Evolutionary conservation across 257 asterid genomes (phyloP), one percentile per base, ranked within the genome.

Genomic region (Petunia secreta): DNA sequence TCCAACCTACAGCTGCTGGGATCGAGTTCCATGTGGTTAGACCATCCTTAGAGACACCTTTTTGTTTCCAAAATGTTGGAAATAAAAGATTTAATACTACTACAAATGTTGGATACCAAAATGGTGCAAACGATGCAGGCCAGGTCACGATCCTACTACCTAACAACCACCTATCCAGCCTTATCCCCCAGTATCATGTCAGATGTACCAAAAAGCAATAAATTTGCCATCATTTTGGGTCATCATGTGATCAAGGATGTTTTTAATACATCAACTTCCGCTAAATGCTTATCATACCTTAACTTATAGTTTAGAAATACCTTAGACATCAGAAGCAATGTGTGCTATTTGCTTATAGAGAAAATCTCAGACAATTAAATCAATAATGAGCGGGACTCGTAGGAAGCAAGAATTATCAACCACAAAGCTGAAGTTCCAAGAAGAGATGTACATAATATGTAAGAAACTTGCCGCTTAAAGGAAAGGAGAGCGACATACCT

Each of bases 401-500:
- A 73, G 44, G 44, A 73, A 6, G 62, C 25, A 52, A 73, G 46
- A 10, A 48, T 7, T 73, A 34, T 36, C 38, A 14, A 50, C 62
- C 62, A 50, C 62, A 73, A 34, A 73, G 62, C 34, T 46, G 62
- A 50, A 73, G 34, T 73, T 73, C 62, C 62, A 73, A 50, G 62
- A 73, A n/a, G 5, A 50, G 34, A 34, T 50, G 77, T 34, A 50
- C 62, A 14, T 11, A 50, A 71, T 36, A 37, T 48, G 77, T 9
- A 69, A 69, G 77, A 69, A 71, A 48, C 6, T 34, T 71, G 77
- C 50, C 77, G 60, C 62, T 75, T 59, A 6, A 79, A 80, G 14
- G 3, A 65, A 62, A 39, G 63, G 75, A 52, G 80, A 78, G 80
- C 11, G 75, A 63, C 63, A 52, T 93, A 92, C 99, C 98, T 96